These are phyloP conservation scores for Kodamaea anthophila DNA, from an alignment of 1,139 yeast species.

Conservation along the genomic window DNA sequence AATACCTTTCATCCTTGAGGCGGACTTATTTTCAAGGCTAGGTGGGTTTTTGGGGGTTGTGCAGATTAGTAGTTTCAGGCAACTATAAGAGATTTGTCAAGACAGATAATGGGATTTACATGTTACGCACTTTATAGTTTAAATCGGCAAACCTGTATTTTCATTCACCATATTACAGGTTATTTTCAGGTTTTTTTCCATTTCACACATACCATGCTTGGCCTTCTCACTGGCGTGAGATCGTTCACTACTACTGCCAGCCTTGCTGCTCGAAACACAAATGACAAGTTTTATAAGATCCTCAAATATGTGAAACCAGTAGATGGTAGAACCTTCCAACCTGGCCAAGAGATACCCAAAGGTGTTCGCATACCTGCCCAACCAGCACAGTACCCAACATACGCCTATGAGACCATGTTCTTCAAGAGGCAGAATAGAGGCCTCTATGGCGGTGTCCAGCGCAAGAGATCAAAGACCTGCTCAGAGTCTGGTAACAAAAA, in stretches of 20 bases:
- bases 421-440: conserved; percentile 87
- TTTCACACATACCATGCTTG: conserved; percentile 1
- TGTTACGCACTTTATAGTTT: background rate
- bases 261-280: conserved; percentile 10
- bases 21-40: too few species aligned
- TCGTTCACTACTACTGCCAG: conserved; percentile 5
- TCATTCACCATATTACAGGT: too few species aligned
- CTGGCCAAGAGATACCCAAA: conserved; percentile 29
- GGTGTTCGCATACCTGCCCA: conserved; percentile 41
- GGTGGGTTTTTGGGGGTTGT: too few species aligned
- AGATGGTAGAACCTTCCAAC: conserved; percentile 29
- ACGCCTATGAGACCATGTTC: conserved; percentile 70
- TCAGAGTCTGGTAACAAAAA: conserved; percentile 72
- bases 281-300: conserved; percentile 32
- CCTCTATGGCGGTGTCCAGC: conserved; percentile 81
- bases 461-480: conserved; percentile 70
- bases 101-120: too few species aligned
- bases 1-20: too few species aligned
- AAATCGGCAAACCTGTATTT: too few species aligned
- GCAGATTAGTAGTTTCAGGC: too few species aligned
- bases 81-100: too few species aligned
- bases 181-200: conserved; percentile 1
- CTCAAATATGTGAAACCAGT: conserved; percentile 35
- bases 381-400: conserved; percentile 57
- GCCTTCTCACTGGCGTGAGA: conserved; percentile 5